A percentile compares a stretch with the other conserved stretches of the same genome.
Conservation (phyloP, 148 eudicot genomes). For the Suaeda aralocaspica region DNA sequence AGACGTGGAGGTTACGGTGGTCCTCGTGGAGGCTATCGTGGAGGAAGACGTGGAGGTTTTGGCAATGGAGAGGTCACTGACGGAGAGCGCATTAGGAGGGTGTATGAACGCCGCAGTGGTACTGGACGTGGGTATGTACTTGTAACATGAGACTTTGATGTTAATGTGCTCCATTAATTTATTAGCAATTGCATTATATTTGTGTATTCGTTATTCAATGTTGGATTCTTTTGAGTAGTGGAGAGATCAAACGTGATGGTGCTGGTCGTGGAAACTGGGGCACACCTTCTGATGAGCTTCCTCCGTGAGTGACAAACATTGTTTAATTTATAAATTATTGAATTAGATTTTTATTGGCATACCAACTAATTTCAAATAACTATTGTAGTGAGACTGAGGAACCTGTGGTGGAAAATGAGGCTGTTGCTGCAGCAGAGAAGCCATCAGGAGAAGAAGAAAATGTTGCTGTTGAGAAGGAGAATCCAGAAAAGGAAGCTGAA, state of each 20-base stretch:
- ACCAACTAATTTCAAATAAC: background rate
- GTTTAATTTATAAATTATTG: background rate
- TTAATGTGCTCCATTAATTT: background rate
- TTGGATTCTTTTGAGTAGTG: conserved; percentile 27
- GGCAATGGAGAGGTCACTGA: conserved; percentile 58
- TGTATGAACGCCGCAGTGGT: conserved; percentile 80
- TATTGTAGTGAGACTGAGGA: conserved; percentile 41
- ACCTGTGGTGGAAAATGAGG: conserved; percentile 39
- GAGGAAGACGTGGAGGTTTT: conserved; percentile 74
- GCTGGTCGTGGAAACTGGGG: conserved; percentile 95
- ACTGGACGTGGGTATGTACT: conserved; percentile 71
- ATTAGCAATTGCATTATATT: background rate
- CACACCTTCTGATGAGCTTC: conserved; percentile 59
- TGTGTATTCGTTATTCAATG: background rate
- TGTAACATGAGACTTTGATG: background rate
- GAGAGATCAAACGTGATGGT: conserved; percentile 72
- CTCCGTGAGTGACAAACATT: conserved; percentile 42
- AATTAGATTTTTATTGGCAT: background rate
- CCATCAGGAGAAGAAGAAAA: conserved; percentile 37
- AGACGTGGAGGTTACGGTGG: conserved; percentile 44
- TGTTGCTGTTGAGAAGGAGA: conserved; percentile 46
- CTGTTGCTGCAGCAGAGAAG: conserved; percentile 42
- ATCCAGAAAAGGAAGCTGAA: conserved; percentile 36
- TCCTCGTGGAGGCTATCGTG: conserved; percentile 53
- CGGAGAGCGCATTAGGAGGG: conserved; percentile 66